These are phyloP conservation scores for Saccharomycopsis javanensis DNA, from an alignment of 805 yeast species.

Conservation along the genomic window DNA sequence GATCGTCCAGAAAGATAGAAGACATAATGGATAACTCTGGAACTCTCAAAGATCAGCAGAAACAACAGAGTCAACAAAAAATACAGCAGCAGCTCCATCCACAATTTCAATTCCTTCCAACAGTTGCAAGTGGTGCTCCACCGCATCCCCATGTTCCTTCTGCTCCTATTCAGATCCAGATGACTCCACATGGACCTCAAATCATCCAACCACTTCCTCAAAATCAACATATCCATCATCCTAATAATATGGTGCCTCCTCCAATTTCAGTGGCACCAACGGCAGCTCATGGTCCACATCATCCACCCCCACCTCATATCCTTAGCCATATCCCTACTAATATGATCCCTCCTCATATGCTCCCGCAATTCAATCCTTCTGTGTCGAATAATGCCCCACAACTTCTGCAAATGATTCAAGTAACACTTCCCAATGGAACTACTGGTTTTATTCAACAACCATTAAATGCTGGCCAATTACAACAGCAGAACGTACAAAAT, in stretches of 20 bases:
- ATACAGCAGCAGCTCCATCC: neutral
- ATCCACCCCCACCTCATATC: neutral
- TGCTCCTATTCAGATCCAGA: neutral
- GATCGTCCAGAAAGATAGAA: neutral
- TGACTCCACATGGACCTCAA: neutral
- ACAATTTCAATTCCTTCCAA: neutral
- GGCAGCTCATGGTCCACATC: neutral
- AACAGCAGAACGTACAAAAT: neutral
- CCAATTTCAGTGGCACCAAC: neutral
- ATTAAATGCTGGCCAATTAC: neutral
- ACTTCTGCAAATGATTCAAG: neutral
- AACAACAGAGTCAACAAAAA: neutral
- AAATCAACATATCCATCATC: neutral
- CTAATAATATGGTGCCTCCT: neutral
- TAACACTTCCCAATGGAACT: neutral
- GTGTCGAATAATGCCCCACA: neutral
- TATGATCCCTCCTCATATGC: neutral
- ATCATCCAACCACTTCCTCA: neutral
- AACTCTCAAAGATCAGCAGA: neutral
- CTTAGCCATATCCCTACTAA: neutral
- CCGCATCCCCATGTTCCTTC: neutral
- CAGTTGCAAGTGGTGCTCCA: neutral
- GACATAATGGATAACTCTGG: neutral
- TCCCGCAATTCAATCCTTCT: neutral
- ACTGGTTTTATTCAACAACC: conserved; percentile 4